Evolutionary conservation across 352 stramenopile genomes (phyloP).

Genomic region (Phytophthora pistaciae): DNA sequence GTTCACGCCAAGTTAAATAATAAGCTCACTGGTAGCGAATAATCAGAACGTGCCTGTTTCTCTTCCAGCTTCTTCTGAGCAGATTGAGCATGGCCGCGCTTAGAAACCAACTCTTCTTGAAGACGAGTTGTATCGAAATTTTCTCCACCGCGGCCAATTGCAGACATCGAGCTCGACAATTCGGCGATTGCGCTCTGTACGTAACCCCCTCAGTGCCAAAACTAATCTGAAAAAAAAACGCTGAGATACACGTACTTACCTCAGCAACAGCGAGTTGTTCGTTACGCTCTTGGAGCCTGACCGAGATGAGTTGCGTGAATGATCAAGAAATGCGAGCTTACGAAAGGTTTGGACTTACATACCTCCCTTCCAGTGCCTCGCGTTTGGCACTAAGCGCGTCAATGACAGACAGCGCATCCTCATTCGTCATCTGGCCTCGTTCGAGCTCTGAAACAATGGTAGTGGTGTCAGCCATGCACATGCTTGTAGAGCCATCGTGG

Average conservation of each 20-base stretch:
- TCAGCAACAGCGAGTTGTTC: conserved; percentile 39
- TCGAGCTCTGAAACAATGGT: conserved; percentile 44
- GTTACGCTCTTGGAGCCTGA: conserved; percentile 36
- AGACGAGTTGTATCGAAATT: conserved; percentile 21
- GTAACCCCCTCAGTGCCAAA: conserved; percentile 14
- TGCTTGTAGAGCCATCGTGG: not conserved
- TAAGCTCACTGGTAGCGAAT: not conserved
- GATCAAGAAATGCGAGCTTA: not conserved
- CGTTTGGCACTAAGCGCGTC: conserved; percentile 35
- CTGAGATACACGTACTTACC: conserved; percentile 28
- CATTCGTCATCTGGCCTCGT: conserved; percentile 57
- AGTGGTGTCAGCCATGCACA: not conserved
- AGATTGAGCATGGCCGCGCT: conserved; percentile 16
- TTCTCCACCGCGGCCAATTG: conserved; percentile 12
- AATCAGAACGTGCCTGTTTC: conserved; percentile 31
- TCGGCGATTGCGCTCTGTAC: conserved; percentile 43
- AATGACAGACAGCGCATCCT: conserved; percentile 49
- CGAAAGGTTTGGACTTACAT: not conserved
- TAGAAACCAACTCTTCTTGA: conserved; percentile 30
- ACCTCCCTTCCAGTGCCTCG: conserved; percentile 45
- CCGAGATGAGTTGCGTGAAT: conserved; percentile 10
- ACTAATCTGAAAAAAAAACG: not conserved
- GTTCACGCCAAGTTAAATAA: conserved; percentile 2
- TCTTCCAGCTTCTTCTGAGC: conserved; percentile 35
- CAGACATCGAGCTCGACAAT: conserved; percentile 34